These are phyloP conservation scores for Penicillium capsulatum DNA, from an alignment of 2,329 filamentous ascomycete genomes.

Conservation along the genomic window DNA sequence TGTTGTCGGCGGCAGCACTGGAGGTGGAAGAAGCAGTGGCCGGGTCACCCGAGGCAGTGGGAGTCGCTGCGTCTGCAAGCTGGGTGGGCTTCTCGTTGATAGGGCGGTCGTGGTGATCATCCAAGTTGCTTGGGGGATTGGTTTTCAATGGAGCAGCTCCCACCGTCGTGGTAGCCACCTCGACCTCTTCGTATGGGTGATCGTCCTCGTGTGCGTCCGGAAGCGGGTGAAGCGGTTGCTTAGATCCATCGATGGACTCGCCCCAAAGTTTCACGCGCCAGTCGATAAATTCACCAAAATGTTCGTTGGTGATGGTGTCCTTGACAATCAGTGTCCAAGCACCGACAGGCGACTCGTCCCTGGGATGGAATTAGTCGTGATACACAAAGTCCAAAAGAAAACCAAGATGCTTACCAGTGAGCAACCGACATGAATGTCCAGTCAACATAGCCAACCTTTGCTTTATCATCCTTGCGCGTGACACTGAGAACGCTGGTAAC, in stretches of 20 bases:
- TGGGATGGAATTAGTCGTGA: slow-evolving; percentile 42
- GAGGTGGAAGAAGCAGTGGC: slow-evolving; percentile 30
- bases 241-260: slow-evolving; percentile 71
- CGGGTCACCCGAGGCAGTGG: slow-evolving; percentile 20
- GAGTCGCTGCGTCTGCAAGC: slow-evolving; percentile 11
- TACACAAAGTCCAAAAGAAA: neutral
- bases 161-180: slow-evolving; percentile 62
- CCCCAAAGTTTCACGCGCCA: slow-evolving; percentile 96
- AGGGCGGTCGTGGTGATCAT: slow-evolving; percentile 63
- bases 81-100: slow-evolving; percentile 55
- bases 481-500: slow-evolving; percentile 80
- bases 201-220: slow-evolving; percentile 79
- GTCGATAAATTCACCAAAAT: slow-evolving; percentile 75
- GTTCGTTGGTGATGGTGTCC: slow-evolving; percentile 72
- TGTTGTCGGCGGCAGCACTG: slow-evolving; percentile 43
- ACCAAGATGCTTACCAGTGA: slow-evolving; percentile 66
- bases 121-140: slow-evolving; percentile 43
- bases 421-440: slow-evolving; percentile 99
- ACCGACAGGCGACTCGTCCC: slow-evolving; percentile 82
- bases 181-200: slow-evolving; percentile 65
- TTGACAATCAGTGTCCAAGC: slow-evolving; percentile 90
- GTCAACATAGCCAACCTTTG: slow-evolving; percentile 70
- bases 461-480: slow-evolving; percentile 65
- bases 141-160: slow-evolving; percentile 47
- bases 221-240: slow-evolving; percentile 71